Percentiles rank a stretch among this genome's conserved stretches.
phyloP scores from a whole-genome alignment of 2,329 filamentous ascomycete species.

The Monosporascus sp. region DNA sequence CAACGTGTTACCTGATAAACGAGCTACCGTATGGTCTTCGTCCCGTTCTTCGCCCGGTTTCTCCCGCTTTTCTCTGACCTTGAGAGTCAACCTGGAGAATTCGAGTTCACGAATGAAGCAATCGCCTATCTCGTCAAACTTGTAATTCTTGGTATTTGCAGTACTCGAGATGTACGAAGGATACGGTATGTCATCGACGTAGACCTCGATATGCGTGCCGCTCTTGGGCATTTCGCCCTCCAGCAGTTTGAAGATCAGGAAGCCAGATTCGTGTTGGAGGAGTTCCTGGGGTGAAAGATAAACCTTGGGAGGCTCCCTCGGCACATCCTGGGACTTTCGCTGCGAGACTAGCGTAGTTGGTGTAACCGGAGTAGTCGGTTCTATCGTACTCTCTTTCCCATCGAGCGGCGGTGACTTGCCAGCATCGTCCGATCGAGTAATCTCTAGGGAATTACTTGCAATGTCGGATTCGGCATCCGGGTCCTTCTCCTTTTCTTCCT shows the following conservation, averaged over 20 bases:
- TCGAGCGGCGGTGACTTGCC: slow-evolving; percentile 39
- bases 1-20: slow-evolving; percentile 77
- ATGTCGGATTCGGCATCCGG: slow-evolving; percentile 22
- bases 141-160: slow-evolving; percentile 61
- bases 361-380: slow-evolving; percentile 26
- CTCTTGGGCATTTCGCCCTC: slow-evolving; percentile 77
- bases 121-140: slow-evolving; percentile 89
- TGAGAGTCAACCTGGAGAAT: slow-evolving; percentile 86
- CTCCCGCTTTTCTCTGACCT: slow-evolving; percentile 75
- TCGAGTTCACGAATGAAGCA: slow-evolving; percentile 97
- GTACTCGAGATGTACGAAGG: slow-evolving; percentile 79
- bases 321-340: slow-evolving; percentile 45
- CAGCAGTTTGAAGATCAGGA: slow-evolving; percentile 90
- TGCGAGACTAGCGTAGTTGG: slow-evolving; percentile 29
- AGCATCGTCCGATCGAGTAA: slow-evolving; percentile 30
- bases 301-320: slow-evolving; percentile 65
- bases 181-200: slow-evolving; percentile 93
- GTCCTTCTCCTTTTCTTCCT: slow-evolving; percentile 48
- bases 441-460: slow-evolving; percentile 24
- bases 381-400: slow-evolving; percentile 20
- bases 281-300: slow-evolving; percentile 75
- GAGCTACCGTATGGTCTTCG: slow-evolving; percentile 72
- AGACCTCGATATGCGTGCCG: slow-evolving; percentile 74
- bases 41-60: slow-evolving; percentile 60
- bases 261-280: slow-evolving; percentile 78